Evolutionary conservation across 2,329 filamentous ascomycete species (phyloP), one percentile per base, ranked within the genome.

Genomic region (Zopfia rhizophila): DNA sequence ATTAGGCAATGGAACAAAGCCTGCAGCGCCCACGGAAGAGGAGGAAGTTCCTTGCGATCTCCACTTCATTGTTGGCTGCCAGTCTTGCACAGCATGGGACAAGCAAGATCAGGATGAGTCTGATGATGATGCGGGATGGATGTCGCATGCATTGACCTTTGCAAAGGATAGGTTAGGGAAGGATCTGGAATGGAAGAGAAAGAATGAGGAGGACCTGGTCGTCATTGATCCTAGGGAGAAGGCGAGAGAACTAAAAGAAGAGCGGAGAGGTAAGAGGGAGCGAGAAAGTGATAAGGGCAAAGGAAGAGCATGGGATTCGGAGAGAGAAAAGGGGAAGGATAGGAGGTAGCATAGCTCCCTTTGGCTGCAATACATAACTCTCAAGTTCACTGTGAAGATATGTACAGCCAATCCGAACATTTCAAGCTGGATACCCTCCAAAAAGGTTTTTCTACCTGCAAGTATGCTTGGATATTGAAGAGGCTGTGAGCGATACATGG

Each of bases 41-140:
- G 69, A 75, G 22, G 70, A 66, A 51, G 79, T 81, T 13, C 86
- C 87, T 3, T 99, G 94, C 66, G 94, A 97, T 69, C 75, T 99
- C 24, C 94, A 99, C 69, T 99, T 97, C 71, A 95, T 99, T 53
- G 89, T 89, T 36, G 90, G 95, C 61, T 99, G 94, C 70, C 91
- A 96, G 67, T 96, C 91, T 31, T 97, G 94, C 70, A 85, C 84
- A 47, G 83, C 87, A 0, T 96, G 92, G 91, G 89, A 95, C 14
- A 85, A 89, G 53, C 87, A 84, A 18, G 78, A 84, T 41, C 77
- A 82, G 27, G 81, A 79, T 23, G 84, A 86, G 39, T 85, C 82
- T 24, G 73, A 75, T 3, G 76, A 78, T 12, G 77, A 79, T 38
- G 79, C 82, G 36, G 86, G 85, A 6, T 97, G 93, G 92, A 90